Evolutionary conservation across 305 asterid genomes (phyloP), one percentile per base, ranked within the genome.

Genomic region (Striga hermonthica): DNA sequence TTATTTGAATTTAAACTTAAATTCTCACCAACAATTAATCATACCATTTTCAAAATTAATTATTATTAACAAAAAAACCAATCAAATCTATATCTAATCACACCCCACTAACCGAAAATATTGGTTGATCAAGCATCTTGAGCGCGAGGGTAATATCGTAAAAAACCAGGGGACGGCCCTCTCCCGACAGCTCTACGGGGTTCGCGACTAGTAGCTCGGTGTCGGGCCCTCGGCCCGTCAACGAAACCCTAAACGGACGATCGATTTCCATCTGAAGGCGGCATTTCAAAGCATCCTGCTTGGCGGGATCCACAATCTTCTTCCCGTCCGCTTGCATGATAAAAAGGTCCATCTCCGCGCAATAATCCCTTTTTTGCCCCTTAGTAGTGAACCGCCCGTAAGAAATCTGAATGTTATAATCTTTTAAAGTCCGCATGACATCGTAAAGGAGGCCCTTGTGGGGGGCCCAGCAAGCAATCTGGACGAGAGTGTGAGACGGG

Each of bases 381-480:
- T 77, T 82, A 22, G 82, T 72, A 36, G 50, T 73, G 79, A 86
- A 83, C 49, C 96, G 85, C 28, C 93, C 87, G 9, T 84, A 81
- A 53, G 92, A 76, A 61, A 80, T 72, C 96, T 88, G 91, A 64
- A 91, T 91, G 72, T 82, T 79, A 49, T 72, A 89, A 64, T 91
- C 98, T 74, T 91, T 91, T 45, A 91, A 73, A 41, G 98, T 87
- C 60, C 98, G 80, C 98, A 91, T 91, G 35, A 84, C 81, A 52
- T 91, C 97, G 62, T 87, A 91, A 4, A 84, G 67, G 56, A 89
- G 85, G 70, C 97, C 98, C 78, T 91, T 91, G 73, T 91, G 97
- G 69, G 87, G 98, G 70, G 87, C 77, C 76, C 72, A 84, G 79
- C 96, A 89, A 70, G 80, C 88, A 38, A 89, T 86, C 79, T 91